phyloP scores from a whole-genome alignment of 176 grass and related monocot genomes.

The Musa beccarii region DNA sequence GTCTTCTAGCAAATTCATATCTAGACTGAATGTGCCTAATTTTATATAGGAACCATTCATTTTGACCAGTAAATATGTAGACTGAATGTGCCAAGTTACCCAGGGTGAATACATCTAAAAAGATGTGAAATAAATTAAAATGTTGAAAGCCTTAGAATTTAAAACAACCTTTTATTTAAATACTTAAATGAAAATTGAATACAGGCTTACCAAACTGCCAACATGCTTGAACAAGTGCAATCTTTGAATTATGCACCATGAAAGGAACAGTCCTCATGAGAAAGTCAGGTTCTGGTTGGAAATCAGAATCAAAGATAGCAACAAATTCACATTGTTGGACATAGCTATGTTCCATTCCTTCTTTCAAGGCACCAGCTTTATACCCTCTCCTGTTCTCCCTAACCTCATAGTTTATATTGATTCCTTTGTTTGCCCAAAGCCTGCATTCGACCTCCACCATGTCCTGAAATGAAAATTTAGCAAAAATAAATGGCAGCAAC shows the following conservation, averaged over 20 bases:
- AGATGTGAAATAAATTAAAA: not conserved
- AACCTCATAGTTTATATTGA: slow-evolving; percentile 74
- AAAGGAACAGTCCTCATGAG: slow-evolving; percentile 65
- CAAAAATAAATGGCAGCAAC: not conserved
- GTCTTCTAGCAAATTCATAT: too few relatives aligned
- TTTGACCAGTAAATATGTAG: too few relatives aligned
- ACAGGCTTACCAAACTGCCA: slow-evolving; percentile 83
- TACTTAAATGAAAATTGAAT: not conserved
- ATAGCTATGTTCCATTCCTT: slow-evolving; percentile 69
- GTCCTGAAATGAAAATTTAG: slow-evolving; percentile 35
- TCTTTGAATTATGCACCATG: slow-evolving; percentile 46
- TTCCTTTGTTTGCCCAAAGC: slow-evolving; percentile 80
- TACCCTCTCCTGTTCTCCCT: slow-evolving; percentile 74
- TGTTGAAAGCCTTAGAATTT: not conserved
- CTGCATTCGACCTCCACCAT: slow-evolving; percentile 80
- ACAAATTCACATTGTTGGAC: slow-evolving; percentile 78
- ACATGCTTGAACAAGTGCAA: slow-evolving; percentile 83
- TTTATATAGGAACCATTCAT: too few relatives aligned
- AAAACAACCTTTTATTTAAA: not conserved
- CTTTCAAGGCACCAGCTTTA: slow-evolving; percentile 91
- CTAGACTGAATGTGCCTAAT: too few relatives aligned
- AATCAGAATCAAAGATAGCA: slow-evolving; percentile 89
- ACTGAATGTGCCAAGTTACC: too few relatives aligned
- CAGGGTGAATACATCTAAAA: too few relatives aligned
- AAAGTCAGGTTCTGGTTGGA: slow-evolving; percentile 86